Percentiles rank a stretch among this genome's conserved stretches.
phyloP scores from a whole-genome alignment of 192 early-diverging fungal genomes.

The Coemansia nantahalensis region DNA sequence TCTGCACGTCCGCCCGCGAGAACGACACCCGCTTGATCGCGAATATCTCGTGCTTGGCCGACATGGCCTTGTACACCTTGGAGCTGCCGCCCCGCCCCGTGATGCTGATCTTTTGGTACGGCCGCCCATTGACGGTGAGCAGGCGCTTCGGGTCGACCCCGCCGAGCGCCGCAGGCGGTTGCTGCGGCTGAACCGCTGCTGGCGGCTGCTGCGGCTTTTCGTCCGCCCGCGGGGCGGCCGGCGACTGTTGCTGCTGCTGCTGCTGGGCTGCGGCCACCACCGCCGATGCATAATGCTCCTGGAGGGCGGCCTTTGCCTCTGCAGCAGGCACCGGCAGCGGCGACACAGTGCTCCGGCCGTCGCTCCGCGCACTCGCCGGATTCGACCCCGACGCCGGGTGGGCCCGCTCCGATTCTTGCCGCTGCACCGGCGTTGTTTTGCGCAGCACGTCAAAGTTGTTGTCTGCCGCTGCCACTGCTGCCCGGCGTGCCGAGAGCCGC shows the following conservation, averaged over 20 bases:
- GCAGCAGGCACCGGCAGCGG: slow-evolving; percentile 13
- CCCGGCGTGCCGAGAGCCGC: slow-evolving; percentile 22
- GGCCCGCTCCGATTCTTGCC: not conserved
- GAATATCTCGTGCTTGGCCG: slow-evolving; percentile 60
- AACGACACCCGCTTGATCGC: slow-evolving; percentile 86
- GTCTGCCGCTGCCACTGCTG: not conserved
- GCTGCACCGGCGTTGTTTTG: slow-evolving; percentile 5
- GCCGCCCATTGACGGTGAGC: slow-evolving; percentile 44
- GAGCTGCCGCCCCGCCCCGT: slow-evolving; percentile 86
- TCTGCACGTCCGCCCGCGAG: slow-evolving; percentile 59
- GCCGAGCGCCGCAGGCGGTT: not conserved
- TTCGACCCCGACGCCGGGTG: slow-evolving; percentile 2
- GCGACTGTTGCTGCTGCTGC: slow-evolving; percentile 11
- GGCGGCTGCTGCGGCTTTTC: slow-evolving; percentile 9
- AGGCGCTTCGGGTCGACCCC: slow-evolving; percentile 41
- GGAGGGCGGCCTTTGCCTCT: slow-evolving; percentile 13
- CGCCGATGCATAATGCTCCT: slow-evolving; percentile 21
- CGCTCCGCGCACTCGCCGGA: not conserved
- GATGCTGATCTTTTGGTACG: slow-evolving; percentile 52
- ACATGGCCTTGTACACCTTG: slow-evolving; percentile 87
- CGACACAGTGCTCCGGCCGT: slow-evolving; percentile 6
- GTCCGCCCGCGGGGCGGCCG: not conserved
- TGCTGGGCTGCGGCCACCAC: slow-evolving; percentile 9
- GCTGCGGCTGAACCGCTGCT: slow-evolving; percentile 2
- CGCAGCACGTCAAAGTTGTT: slow-evolving; percentile 32